A percentile compares a stretch with the other conserved stretches of the same genome.
These are phyloP conservation scores for Boletellus emodensis DNA, from an alignment of 768 basidiomycete species.

Conservation along the genomic window DNA sequence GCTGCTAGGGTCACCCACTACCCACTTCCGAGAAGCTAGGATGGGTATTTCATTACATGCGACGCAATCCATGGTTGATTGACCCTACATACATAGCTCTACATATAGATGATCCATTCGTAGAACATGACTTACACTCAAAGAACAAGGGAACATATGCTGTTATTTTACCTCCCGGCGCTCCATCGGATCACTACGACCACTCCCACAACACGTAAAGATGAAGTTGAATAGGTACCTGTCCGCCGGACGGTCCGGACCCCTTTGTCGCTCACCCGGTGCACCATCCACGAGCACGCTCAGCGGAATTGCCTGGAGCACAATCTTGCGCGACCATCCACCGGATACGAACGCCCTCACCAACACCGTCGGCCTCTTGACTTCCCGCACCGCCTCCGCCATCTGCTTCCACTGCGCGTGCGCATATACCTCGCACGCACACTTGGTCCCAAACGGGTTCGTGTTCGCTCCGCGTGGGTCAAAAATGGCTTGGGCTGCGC, in stretches of 20 bases:
- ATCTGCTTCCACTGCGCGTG: constrained; percentile 24
- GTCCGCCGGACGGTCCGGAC: constrained; percentile 1
- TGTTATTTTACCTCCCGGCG: not conserved
- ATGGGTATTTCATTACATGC: too few species aligned
- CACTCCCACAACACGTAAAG: constrained; percentile 21
- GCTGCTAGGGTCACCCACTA: too few species aligned
- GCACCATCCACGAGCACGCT: constrained; percentile 7
- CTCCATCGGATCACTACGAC: not conserved
- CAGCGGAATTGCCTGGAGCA: constrained; percentile 26
- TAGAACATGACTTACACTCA: too few species aligned
- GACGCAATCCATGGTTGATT: too few species aligned
- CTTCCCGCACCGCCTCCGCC: constrained; percentile 12
- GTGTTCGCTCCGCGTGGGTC: constrained; percentile 18
- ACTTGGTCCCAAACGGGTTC: constrained; percentile 25
- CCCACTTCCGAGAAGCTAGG: too few species aligned
- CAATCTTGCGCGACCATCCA: constrained; percentile 24
- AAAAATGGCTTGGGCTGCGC: constrained; percentile 11
- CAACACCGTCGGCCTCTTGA: constrained; percentile 14
- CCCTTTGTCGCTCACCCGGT: constrained; percentile 1
- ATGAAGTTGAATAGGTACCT: constrained; percentile 22
- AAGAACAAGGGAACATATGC: too few species aligned
- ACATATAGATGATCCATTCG: too few species aligned
- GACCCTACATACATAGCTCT: too few species aligned
- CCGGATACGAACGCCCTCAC: constrained; percentile 28
- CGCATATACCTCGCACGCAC: constrained; percentile 21